These are phyloP conservation scores for Brassica nigra DNA, from an alignment of 345 rosid genomes.

Conservation along the genomic window DNA sequence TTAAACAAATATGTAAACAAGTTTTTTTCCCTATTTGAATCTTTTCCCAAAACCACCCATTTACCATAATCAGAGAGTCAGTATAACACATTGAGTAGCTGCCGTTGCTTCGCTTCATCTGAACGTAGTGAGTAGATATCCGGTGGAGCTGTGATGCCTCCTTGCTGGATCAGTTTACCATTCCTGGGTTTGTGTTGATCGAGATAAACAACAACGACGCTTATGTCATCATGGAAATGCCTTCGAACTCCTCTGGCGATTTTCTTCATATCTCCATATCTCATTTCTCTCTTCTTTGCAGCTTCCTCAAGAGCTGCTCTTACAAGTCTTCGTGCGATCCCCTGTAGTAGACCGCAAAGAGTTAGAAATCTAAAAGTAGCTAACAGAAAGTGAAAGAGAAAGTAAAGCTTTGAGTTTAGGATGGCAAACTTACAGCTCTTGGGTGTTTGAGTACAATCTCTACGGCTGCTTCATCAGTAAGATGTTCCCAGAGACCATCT, in stretches of 20 bases:
- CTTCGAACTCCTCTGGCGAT: conserved; percentile 65
- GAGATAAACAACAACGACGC: conserved; percentile 69
- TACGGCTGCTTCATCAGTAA: conserved; percentile 83
- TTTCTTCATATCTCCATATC: conserved; percentile 59
- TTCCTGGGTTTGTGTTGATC: conserved; percentile 51
- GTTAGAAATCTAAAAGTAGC: conserved; percentile 6
- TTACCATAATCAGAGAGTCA: conserved; percentile 17
- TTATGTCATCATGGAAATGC: conserved; percentile 78
- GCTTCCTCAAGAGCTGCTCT: conserved; percentile 72
- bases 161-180: conserved; percentile 38
- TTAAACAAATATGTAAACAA: conserved; percentile 40
- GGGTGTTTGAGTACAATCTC: conserved; percentile 84
- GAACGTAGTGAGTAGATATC: conserved; percentile 71
- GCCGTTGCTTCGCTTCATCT: conserved; percentile 47
- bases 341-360: conserved; percentile 43
- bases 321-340: conserved; percentile 68
- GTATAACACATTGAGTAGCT: conserved; percentile 31
- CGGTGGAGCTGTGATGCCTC: conserved; percentile 65
- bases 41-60: conserved; percentile 7
- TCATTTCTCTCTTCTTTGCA: conserved; percentile 75
- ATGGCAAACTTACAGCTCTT: conserved; percentile 66
- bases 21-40: conserved; percentile 22
- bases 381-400: not conserved
- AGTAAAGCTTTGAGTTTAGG: not conserved
- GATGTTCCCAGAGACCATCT: conserved; percentile 99